Percentiles rank a stretch among this genome's conserved stretches.
Conservation (phyloP, 2,329 filamentous ascomycete species). For the Nigrospora sphaerica region DNA sequence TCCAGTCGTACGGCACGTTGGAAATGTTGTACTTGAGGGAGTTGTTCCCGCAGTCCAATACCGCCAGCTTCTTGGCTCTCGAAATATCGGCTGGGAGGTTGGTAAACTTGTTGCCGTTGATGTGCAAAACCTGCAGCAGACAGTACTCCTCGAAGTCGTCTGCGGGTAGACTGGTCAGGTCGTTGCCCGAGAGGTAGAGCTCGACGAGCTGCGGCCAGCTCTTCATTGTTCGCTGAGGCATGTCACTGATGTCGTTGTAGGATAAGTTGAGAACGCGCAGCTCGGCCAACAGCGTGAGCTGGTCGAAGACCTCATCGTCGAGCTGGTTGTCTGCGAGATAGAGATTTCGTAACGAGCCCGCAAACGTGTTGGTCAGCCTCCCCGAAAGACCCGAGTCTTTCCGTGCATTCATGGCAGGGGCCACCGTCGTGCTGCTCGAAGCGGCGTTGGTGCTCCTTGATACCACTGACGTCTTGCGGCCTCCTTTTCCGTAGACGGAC, state of each 20-base stretch:
- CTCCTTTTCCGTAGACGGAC: slow-evolving; percentile 70
- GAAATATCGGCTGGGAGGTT: slow-evolving; percentile 92
- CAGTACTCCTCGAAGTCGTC: slow-evolving; percentile 91
- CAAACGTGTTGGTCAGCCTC: slow-evolving; percentile 78
- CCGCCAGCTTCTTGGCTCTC: slow-evolving; percentile 83
- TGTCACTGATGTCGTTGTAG: slow-evolving; percentile 89
- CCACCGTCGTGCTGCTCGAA: slow-evolving; percentile 39
- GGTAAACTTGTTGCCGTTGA: slow-evolving; percentile 97
- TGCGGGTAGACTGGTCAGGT: slow-evolving; percentile 81
- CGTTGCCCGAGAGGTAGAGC: slow-evolving; percentile 91
- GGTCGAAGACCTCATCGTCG: slow-evolving; percentile 91
- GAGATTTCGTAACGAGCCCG: slow-evolving; percentile 73
- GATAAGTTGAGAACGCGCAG: slow-evolving; percentile 85
- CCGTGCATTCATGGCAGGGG: slow-evolving; percentile 48
- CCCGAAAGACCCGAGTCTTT: slow-evolving; percentile 88
- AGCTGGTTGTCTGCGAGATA: slow-evolving; percentile 91
- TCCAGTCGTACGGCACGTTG: slow-evolving; percentile 99
- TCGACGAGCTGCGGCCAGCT: slow-evolving; percentile 87
- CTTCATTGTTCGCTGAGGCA: slow-evolving; percentile 81
- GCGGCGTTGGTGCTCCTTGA: slow-evolving; percentile 51
- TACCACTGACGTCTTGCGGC: slow-evolving; percentile 78
- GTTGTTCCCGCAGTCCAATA: slow-evolving; percentile 93
- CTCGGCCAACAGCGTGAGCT: slow-evolving; percentile 75
- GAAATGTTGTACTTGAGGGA: slow-evolving; percentile 96
- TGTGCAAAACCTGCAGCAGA: slow-evolving; percentile 80